These are phyloP conservation scores for Haplosporangium gracile DNA, from an alignment of 192 early-diverging fungal genomes.

Conservation along the genomic window DNA sequence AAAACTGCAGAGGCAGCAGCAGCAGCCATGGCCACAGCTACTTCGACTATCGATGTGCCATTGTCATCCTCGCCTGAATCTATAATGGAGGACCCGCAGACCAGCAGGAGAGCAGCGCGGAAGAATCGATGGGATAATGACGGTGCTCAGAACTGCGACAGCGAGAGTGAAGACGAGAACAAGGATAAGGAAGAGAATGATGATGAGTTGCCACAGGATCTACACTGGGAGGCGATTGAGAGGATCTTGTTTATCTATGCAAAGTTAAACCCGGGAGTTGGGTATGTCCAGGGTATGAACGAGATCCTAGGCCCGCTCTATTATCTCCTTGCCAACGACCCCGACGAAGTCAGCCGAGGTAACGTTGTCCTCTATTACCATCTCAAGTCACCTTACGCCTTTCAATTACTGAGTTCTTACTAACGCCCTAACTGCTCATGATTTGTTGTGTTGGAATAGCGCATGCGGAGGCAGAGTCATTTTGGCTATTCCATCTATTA, in stretches of 20 bases:
- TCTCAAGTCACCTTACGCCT: not conserved
- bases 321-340: conserved; percentile 77
- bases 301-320: conserved; percentile 86
- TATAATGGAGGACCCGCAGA: not conserved
- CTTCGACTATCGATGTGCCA: conserved; percentile 13
- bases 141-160: not conserved
- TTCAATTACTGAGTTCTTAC: not conserved
- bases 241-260: conserved; percentile 85
- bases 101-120: not conserved
- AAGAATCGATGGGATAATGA: not conserved
- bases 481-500: conserved; percentile 79
- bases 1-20: conserved; percentile 7
- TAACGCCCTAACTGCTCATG: not conserved
- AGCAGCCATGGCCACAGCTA: not conserved
- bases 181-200: conserved; percentile 9
- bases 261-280: conserved; percentile 83
- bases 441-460: conserved; percentile 46
- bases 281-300: conserved; percentile 94
- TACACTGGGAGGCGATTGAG: conserved; percentile 86
- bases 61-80: conserved; percentile 7
- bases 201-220: conserved; percentile 62
- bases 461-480: conserved; percentile 85
- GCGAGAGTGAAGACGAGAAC: conserved; percentile 4
- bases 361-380: not conserved
- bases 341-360: conserved; percentile 61